These are phyloP conservation scores for Phytophthora sp. DNA, from an alignment of 352 stramenopile species.

Conservation along the genomic window DNA sequence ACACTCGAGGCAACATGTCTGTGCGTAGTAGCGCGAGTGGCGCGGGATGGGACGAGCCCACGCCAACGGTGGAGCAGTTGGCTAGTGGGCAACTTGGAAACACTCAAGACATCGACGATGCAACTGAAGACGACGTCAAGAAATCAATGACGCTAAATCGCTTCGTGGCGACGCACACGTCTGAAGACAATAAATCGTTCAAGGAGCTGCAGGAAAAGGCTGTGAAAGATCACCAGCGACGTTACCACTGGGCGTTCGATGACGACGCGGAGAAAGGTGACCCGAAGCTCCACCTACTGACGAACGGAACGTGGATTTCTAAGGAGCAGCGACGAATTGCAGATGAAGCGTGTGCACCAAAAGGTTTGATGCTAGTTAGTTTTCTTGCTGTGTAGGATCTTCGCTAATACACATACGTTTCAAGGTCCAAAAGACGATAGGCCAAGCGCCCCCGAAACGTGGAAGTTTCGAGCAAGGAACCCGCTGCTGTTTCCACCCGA, in stretches of 20 bases:
- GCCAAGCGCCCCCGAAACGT: conserved; percentile 71
- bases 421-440: conserved; percentile 68
- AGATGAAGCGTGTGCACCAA: conserved; percentile 62
- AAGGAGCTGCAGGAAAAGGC: conserved; percentile 76
- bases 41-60: conserved; percentile 71
- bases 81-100: too few species aligned
- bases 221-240: conserved; percentile 64
- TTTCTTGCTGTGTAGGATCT: too few species aligned
- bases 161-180: conserved; percentile 86
- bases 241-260: conserved; percentile 86
- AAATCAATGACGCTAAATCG: conserved; percentile 62
- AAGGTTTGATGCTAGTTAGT: conserved; percentile 34
- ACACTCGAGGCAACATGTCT: conserved; percentile 8
- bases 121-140: conserved; percentile 8
- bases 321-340: conserved; percentile 64
- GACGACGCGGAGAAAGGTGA: conserved; percentile 54
- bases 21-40: conserved; percentile 22
- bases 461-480: conserved; percentile 78
- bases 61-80: conserved; percentile 24
- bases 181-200: conserved; percentile 86
- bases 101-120: neutral
- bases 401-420: too few species aligned
- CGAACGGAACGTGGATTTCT: conserved; percentile 77
- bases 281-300: conserved; percentile 71
- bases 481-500: conserved; percentile 81